phyloP scores from a whole-genome alignment of 495 filamentous ascomycete species.

The Niebla homalea region DNA sequence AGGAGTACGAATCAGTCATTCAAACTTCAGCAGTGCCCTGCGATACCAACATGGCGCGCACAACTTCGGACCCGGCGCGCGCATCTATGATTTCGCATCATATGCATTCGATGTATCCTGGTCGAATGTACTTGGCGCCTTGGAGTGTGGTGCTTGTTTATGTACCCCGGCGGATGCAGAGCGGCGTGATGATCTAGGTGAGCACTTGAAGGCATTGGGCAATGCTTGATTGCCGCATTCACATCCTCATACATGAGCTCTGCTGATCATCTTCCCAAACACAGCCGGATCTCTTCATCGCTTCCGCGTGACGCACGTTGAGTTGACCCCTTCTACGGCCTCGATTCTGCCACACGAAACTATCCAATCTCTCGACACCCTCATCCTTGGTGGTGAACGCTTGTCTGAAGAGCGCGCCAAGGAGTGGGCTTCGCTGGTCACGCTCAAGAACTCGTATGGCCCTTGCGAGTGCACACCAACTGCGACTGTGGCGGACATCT shows the following conservation, averaged over 20 bases:
- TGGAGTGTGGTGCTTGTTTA: slow-evolving; percentile 34
- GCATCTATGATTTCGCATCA: slow-evolving; percentile 19
- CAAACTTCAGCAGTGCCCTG: slow-evolving; percentile 8
- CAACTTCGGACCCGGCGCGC: slow-evolving; percentile 1
- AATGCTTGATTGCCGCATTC: too few species aligned
- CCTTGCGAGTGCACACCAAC: slow-evolving; percentile 1
- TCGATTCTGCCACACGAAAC: slow-evolving; percentile 23
- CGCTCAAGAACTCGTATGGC: slow-evolving; percentile 9
- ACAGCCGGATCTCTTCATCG: slow-evolving; percentile 14
- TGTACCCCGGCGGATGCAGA: slow-evolving; percentile 34
- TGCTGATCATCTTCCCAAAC: too few species aligned
- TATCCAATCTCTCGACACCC: slow-evolving; percentile 21
- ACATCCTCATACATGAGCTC: too few species aligned
- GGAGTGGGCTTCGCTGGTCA: slow-evolving; percentile 4
- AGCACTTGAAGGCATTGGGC: too few species aligned
- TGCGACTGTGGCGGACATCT: slow-evolving; percentile 10
- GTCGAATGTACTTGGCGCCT: slow-evolving; percentile 32
- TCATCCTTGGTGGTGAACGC: slow-evolving; percentile 27
- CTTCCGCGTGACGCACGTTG: slow-evolving; percentile 10
- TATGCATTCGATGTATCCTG: slow-evolving; percentile 25
- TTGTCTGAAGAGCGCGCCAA: slow-evolving; percentile 8
- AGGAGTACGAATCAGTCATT: slow-evolving; percentile 13
- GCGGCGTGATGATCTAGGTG: slow-evolving; percentile 21
- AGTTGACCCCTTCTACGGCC: slow-evolving; percentile 37
- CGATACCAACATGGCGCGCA: slow-evolving; percentile 10